These are phyloP conservation scores for Neckera pumila DNA, from an alignment of 225 moss, liverwort and hornwort genomes.

Conservation along the genomic window DNA sequence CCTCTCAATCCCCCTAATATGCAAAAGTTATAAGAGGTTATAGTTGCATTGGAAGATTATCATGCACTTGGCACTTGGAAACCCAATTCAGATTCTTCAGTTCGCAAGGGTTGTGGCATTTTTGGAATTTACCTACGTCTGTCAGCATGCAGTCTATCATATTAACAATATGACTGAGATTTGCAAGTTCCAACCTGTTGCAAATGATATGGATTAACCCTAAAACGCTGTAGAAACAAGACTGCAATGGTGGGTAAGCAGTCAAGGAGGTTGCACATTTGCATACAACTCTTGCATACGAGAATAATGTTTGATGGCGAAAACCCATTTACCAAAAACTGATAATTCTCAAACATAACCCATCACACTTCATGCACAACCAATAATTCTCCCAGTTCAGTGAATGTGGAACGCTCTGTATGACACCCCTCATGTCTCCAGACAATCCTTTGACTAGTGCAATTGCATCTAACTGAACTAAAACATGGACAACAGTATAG, in stretches of 20 bases:
- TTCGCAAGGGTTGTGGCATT: not conserved
- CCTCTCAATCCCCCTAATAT: not conserved
- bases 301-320: not conserved
- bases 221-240: not conserved
- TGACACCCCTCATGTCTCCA: not conserved
- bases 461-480: not conserved
- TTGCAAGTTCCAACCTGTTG: not conserved
- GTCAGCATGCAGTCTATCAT: not conserved
- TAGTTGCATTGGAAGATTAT: not conserved
- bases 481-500: not conserved
- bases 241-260: too few species aligned
- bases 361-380: not conserved
- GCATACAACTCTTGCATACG: not conserved
- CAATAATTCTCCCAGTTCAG: not conserved
- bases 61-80: not conserved
- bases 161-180: not conserved
- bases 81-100: not conserved
- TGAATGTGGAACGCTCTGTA: not conserved
- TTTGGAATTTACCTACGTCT: not conserved
- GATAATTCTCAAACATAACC: not conserved
- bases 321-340: not conserved
- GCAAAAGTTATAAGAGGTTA: not conserved
- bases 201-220: not conserved
- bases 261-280: not conserved
- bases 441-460: not conserved